Conservation (phyloP, 2,329 filamentous ascomycete genomes). For the Peltaster fructicola region DNA sequence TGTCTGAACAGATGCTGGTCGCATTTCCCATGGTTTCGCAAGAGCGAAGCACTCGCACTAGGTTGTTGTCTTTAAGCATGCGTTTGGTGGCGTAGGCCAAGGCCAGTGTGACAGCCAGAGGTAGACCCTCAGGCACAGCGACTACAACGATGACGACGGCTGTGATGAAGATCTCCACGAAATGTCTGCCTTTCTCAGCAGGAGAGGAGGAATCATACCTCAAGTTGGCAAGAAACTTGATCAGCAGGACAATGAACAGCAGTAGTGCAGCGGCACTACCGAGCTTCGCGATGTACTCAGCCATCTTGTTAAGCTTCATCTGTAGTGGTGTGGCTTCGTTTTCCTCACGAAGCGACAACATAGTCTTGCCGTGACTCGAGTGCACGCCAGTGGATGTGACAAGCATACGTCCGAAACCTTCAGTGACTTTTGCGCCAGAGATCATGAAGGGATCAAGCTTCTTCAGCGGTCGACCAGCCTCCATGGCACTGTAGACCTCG, state of each 20-base stretch:
- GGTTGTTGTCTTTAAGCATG: slow-evolving; percentile 52
- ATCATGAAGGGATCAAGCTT: slow-evolving; percentile 75
- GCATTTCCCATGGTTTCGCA: slow-evolving; percentile 58
- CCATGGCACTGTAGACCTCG: slow-evolving; percentile 48
- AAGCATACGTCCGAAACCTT: slow-evolving; percentile 58
- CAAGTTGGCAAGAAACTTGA: slow-evolving; percentile 63
- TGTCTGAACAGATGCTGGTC: slow-evolving; percentile 63
- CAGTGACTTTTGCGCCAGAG: slow-evolving; percentile 63
- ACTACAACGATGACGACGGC: slow-evolving; percentile 51
- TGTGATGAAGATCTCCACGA: slow-evolving; percentile 45
- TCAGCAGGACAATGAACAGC: slow-evolving; percentile 70
- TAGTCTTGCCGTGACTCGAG: slow-evolving; percentile 58
- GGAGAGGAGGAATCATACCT: slow-evolving; percentile 35
- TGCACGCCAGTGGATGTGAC: slow-evolving; percentile 59
- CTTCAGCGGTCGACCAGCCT: slow-evolving; percentile 41
- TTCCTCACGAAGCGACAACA: slow-evolving; percentile 62
- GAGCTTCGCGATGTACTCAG: slow-evolving; percentile 64
- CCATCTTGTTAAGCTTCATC: slow-evolving; percentile 57
- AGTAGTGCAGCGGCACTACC: slow-evolving; percentile 61
- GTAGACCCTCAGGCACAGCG: slow-evolving; percentile 49
- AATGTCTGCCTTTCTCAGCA: slow-evolving; percentile 58
- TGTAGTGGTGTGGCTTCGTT: slow-evolving; percentile 64
- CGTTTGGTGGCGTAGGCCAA: slow-evolving; percentile 49
- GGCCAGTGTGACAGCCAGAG: slow-evolving; percentile 50
- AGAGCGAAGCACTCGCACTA: slow-evolving; percentile 49